These are phyloP conservation scores for Penicillium pancosmium DNA, from an alignment of 495 filamentous ascomycete genomes.

Conservation along the genomic window DNA sequence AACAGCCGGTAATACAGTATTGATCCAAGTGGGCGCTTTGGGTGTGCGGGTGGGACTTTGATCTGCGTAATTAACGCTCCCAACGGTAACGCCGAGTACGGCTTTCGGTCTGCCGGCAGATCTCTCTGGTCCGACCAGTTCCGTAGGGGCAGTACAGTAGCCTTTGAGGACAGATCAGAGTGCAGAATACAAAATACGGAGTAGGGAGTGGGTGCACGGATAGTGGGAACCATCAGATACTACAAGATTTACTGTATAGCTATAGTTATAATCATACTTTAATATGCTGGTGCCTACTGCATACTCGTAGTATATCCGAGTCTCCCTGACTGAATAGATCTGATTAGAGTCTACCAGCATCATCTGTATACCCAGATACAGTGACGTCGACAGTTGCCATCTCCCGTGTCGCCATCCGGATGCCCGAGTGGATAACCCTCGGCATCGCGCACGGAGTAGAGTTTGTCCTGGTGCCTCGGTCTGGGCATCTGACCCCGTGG, in stretches of 20 bases:
- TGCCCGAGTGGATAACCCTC: conserved; percentile 20
- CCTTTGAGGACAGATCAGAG: not conserved
- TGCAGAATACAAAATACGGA: too few relatives aligned
- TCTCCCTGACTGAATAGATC: not conserved
- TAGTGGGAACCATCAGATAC: not conserved
- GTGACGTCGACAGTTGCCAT: conserved; percentile 45
- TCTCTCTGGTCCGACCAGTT: conserved; percentile 4
- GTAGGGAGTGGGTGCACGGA: not conserved
- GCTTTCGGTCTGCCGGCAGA: conserved; percentile 7
- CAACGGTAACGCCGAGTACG: conserved; percentile 8
- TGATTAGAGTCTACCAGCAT: not conserved
- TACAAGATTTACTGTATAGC: not conserved
- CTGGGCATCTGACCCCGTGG: conserved; percentile 4
- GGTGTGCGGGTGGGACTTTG: not conserved
- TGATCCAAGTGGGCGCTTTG: not conserved
- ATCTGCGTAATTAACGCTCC: conserved; percentile 7
- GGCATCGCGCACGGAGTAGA: conserved; percentile 16
- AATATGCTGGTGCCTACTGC: not conserved
- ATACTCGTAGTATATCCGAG: not conserved
- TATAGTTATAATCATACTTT: not conserved
- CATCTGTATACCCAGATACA: conserved; percentile 3
- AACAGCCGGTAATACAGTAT: conserved; percentile 5
- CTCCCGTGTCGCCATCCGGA: conserved; percentile 27
- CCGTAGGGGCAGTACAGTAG: not conserved
- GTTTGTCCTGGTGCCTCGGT: conserved; percentile 6